Evolutionary conservation across 2,329 filamentous ascomycete genomes (phyloP).

Genomic region (Chaetothyriales sp.): DNA sequence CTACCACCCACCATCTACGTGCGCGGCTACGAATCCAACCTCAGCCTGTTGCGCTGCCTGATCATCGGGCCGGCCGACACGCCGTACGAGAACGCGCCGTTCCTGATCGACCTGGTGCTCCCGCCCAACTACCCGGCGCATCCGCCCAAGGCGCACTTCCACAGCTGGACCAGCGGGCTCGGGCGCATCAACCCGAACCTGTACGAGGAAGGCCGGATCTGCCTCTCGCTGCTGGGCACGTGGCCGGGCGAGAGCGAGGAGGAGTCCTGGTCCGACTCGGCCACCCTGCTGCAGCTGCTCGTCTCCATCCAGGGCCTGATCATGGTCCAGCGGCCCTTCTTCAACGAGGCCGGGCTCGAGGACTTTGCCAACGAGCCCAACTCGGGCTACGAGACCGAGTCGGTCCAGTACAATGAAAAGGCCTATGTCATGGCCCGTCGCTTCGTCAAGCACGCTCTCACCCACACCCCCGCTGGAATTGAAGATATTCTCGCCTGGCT

Average conservation of each 20-base stretch:
- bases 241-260: constrained; percentile 39
- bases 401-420: constrained; percentile 38
- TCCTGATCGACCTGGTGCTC: constrained; percentile 45
- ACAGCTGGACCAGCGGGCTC: constrained; percentile 40
- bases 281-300: constrained; percentile 41
- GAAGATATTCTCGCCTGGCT: constrained; percentile 38
- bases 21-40: constrained; percentile 42
- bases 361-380: constrained; percentile 28
- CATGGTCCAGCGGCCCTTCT: constrained; percentile 45
- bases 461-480: constrained; percentile 30
- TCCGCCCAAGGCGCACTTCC: constrained; percentile 42
- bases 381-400: constrained; percentile 31
- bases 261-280: constrained; percentile 40
- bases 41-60: constrained; percentile 43
- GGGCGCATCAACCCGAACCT: constrained; percentile 47
- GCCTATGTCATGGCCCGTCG: constrained; percentile 37
- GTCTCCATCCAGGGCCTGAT: constrained; percentile 44
- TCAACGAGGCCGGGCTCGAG: constrained; percentile 50
- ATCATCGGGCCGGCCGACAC: constrained; percentile 45
- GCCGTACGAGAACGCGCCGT: constrained; percentile 46
- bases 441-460: constrained; percentile 36
- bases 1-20: constrained; percentile 41
- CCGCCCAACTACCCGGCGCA: constrained; percentile 34
- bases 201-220: constrained; percentile 49
- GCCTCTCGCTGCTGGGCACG: constrained; percentile 43